Base-by-base conservation (phyloP, 305 asterid species). In the Rubia tinctorum region DNA sequence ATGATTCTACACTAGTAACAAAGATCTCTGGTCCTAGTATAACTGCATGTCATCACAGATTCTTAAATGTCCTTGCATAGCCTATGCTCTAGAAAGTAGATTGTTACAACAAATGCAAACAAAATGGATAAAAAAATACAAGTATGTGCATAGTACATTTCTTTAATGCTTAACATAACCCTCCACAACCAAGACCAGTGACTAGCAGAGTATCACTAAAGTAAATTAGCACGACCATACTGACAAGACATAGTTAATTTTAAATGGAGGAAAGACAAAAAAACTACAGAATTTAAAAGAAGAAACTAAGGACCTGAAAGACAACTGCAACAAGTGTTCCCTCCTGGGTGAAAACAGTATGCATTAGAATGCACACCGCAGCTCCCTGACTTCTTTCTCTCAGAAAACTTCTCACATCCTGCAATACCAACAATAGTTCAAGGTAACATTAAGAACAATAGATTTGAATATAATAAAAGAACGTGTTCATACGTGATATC, bases 301-400 rank as follows among this genome's bases (percentile, higher is more conserved):
- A 63, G 30, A 53, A 11, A 9, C 34, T 67, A 59, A 74, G 18
- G 11, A 87, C 95, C 95, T 80, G 87, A 79, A 71, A 55, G 83
- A 71, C 78, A 83, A 78, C 80, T 86, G 89, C 77, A 87, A 82
- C 87, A 89, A 69, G 84, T 82, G 73, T 76, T 86, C 65, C 87
- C 91, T 78, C 82, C 89, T 81, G 81, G 88, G 71, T 77, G 72
- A 85, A 86, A 93, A 78, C 84, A 81, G 78, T 82, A 87, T 58
- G 79, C 70, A 74, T 82, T 82, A n/a, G 92, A 58, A 80, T 91
- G 91, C 79, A 84, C 78, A 75, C 77, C 84, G 79, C 88, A 86
- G 82, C 79, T 88, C 58, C 87, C 86, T 47, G 87, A 69, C 79
- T 88, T 88, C 79, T 81, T 83, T 75, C 80, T 76, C 9, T 78